phyloP scores from a whole-genome alignment of 129 eudicot species.

The Rutidosis leptorrhynchoides region DNA sequence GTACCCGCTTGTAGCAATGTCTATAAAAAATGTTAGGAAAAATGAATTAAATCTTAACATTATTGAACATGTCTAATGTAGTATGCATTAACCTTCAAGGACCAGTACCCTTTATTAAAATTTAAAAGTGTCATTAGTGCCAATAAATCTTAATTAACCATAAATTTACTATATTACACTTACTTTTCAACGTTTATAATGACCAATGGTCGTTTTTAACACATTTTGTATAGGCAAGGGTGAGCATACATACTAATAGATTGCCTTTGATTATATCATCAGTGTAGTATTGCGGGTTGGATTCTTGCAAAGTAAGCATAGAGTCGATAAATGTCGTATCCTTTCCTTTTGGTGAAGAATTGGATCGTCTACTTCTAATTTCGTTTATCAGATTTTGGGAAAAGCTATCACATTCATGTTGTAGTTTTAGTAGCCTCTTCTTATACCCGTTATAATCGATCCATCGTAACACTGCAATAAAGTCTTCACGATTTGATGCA shows the following conservation, averaged over 20 bases:
- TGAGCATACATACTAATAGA: constrained; percentile 34
- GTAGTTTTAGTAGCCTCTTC: constrained; percentile 34
- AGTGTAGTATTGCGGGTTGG: constrained; percentile 49
- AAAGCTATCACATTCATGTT: constrained; percentile 33
- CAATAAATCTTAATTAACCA: no score
- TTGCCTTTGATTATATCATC: constrained; percentile 57
- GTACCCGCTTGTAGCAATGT: constrained; percentile 40
- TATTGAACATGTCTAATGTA: no score
- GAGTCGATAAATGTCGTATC: constrained; percentile 43
- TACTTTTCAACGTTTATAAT: no score
- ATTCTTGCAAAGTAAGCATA: constrained; percentile 46
- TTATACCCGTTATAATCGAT: constrained; percentile 33
- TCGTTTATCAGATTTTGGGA: constrained; percentile 48
- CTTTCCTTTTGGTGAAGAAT: not conserved
- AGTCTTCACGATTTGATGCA: constrained; percentile 42
- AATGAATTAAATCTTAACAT: no score
- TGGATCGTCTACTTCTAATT: not conserved
- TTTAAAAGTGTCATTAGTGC: no score
- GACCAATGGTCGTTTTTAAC: no score
- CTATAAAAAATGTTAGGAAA: constrained; percentile 7
- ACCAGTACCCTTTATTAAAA: no score
- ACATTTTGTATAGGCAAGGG: not conserved
- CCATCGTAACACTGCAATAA: constrained; percentile 42
- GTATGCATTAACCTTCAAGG: no score
- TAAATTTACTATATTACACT: no score